Conservation (phyloP, 441 rosid species). For the Mallotus japonicus region DNA sequence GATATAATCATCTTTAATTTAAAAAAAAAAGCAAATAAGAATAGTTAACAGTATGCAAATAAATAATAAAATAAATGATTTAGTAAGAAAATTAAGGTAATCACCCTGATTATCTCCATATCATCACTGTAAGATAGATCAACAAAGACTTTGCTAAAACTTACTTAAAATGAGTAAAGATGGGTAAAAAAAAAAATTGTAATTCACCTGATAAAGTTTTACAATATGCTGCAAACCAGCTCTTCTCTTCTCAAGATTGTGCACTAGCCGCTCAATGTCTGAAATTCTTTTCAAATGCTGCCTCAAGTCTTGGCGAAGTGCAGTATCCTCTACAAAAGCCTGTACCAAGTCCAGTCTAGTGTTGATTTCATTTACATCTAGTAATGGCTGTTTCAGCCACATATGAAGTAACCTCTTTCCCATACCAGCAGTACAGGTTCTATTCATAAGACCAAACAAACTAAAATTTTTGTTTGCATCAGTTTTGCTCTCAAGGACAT, state of each 20-base stretch:
- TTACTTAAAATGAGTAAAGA: not conserved
- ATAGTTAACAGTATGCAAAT: not conserved
- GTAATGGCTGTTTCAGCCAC: slow-evolving; percentile 96
- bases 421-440: slow-evolving; percentile 99
- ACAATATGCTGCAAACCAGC: slow-evolving; percentile 88
- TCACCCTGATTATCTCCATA: slow-evolving; percentile 8
- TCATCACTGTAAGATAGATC: not conserved
- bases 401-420: slow-evolving; percentile 88
- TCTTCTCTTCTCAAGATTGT: slow-evolving; percentile 63
- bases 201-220: slow-evolving; percentile 83
- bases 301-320: slow-evolving; percentile 85
- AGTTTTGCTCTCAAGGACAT: slow-evolving; percentile 93
- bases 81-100: slow-evolving; percentile 5
- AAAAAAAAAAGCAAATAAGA: not conserved
- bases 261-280: slow-evolving; percentile 74
- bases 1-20: not conserved
- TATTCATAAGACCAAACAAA: slow-evolving; percentile 95
- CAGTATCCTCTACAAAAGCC: slow-evolving; percentile 90
- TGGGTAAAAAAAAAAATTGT: slow-evolving; percentile 1
- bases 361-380: slow-evolving; percentile 73
- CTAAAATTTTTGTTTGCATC: slow-evolving; percentile 97
- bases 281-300: slow-evolving; percentile 92
- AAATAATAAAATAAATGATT: not conserved
- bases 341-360: slow-evolving; percentile 84
- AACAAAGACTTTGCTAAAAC: not conserved